phyloP scores from a whole-genome alignment of 352 stramenopile genomes.

The Phytopythium boreale region DNA sequence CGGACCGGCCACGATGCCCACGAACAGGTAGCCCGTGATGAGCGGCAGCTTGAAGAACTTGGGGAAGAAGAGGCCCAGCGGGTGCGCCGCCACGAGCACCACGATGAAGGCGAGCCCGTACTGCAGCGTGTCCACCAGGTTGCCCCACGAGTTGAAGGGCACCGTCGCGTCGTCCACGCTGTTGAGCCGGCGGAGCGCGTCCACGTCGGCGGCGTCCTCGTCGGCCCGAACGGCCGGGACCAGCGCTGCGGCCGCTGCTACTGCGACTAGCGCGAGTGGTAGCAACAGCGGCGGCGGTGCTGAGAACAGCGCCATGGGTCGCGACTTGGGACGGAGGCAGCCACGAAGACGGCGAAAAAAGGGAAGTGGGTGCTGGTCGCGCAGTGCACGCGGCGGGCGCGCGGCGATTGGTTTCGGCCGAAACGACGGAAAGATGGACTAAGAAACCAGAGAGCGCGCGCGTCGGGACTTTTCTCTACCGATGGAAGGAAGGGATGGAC shows the following conservation, averaged over 20 bases:
- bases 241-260: not conserved
- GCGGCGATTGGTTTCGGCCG: not conserved
- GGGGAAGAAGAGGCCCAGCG: constrained; percentile 57
- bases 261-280: not conserved
- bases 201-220: not conserved
- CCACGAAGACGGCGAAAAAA: not conserved
- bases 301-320: not conserved
- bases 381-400: not conserved
- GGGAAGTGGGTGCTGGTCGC: not conserved
- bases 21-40: constrained; percentile 63
- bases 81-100: constrained; percentile 51
- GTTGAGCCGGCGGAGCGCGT: not conserved
- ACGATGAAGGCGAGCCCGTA: constrained; percentile 50
- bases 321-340: too few species aligned
- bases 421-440: not conserved
- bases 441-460: not conserved
- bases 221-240: not conserved
- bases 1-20: constrained; percentile 51
- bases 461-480: not conserved
- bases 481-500: not conserved
- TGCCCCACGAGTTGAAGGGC: constrained; percentile 40
- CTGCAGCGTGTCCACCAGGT: constrained; percentile 41
- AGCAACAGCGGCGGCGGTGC: not conserved
- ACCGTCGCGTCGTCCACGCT: constrained; percentile 26
- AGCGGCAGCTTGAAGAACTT: constrained; percentile 52